Conservation (phyloP, 176 grass and related monocot species). For the Themeda triandra region DNA sequence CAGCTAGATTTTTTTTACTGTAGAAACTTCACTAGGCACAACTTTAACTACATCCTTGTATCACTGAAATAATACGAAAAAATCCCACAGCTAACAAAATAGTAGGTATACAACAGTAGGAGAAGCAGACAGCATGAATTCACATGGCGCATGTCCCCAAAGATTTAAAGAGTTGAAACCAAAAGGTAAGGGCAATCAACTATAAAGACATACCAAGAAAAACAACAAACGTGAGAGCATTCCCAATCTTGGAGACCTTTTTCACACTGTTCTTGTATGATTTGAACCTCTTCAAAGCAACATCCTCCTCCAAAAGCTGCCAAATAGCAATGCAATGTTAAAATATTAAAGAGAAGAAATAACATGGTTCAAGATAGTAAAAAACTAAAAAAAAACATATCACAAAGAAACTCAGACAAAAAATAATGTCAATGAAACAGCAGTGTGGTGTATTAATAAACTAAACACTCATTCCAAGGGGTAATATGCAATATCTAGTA, state of each 20-base stretch:
- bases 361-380: not conserved
- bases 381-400: not conserved
- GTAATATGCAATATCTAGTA: not conserved
- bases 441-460: not conserved
- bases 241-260: conserved; percentile 60
- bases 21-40: not conserved
- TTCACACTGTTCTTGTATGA: conserved; percentile 70
- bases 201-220: conserved; percentile 47
- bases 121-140: conserved; percentile 4
- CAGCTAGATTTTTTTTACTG: not conserved
- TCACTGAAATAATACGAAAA: not conserved
- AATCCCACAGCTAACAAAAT: not conserved
- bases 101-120: not conserved
- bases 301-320: conserved; percentile 79
- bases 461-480: not conserved
- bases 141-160: not conserved
- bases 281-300: conserved; percentile 72
- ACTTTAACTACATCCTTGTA: not conserved
- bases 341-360: not conserved
- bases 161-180: conserved; percentile 5
- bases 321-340: conserved; percentile 4
- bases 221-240: conserved; percentile 48
- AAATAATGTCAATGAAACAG: not conserved
- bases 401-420: not conserved
- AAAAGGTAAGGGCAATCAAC: not conserved